Evolutionary conservation across 192 early-diverging fungal species (phyloP), one percentile per base, ranked within the genome.

Genomic region (Backusella australiensis): DNA sequence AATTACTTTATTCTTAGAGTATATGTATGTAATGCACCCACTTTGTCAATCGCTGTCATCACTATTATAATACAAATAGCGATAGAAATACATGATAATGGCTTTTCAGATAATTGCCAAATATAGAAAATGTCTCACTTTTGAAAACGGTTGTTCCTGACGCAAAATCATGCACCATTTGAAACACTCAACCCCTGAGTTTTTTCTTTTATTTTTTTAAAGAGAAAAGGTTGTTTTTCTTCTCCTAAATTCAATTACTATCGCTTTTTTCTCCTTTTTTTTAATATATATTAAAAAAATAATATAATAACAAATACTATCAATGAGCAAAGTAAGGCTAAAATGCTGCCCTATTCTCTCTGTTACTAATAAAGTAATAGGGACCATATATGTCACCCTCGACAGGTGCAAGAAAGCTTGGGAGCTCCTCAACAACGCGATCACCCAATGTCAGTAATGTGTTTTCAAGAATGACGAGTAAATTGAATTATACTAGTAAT

Each of bases 401-500:
- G 6, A 71, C 70, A 49, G 70, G 70, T 26, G 70, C 70, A 29
- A 39, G 70, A 34, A 71, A 71, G 32, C 39, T 71, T 44, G 70
- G 70, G 15, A 39, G 15, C 15, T 14, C 41, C 3, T 46, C 41
- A 26, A 17, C 70, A 34, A 49, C 70, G 39, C 70, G 70, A 23
- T 71, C 70, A 17, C 70, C 70, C 12, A 71, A 71, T 41, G 70
- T 71, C 70, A 71, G 70, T 19, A 71, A 49, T 41, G 70, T 71
- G 4, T 71, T 71, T 71, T 71, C 70, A 44, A 39, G 42, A 44
- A 44, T 71, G 26, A 26, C 23, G 1, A 71, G 42, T 46, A 49
- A 23, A 15, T 46, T 41, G 17, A 49, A 29, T 6, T 21, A 38
- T 34, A 26, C 5, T n/a, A 23, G 5, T 17, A 23, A 35, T 38